Evolutionary conservation across 169 alveolate species (phyloP).

Genomic region (Amoebophrya sp.): DNA sequence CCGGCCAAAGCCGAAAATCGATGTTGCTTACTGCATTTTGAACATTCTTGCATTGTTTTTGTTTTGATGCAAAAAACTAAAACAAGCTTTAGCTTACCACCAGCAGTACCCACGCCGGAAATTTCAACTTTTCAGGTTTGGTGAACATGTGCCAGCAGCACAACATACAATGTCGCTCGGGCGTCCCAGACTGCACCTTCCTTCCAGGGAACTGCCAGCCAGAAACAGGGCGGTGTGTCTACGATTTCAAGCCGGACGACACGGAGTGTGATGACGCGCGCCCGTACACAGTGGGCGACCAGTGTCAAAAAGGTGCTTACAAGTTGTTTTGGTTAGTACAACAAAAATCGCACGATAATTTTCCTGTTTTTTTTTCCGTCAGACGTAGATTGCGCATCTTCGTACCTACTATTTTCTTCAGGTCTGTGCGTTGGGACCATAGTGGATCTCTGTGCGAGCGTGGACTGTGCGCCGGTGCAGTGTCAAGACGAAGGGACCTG

Average conservation of each 20-base stretch:
- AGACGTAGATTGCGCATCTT: too few species aligned
- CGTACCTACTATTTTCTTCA: too few species aligned
- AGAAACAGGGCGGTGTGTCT: not conserved
- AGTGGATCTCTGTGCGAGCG: not conserved
- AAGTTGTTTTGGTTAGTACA: too few species aligned
- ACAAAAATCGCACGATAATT: too few species aligned
- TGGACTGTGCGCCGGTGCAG: not conserved
- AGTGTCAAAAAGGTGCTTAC: not conserved
- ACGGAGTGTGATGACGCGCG: not conserved
- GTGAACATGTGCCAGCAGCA: constrained; percentile 24
- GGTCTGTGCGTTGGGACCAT: not conserved
- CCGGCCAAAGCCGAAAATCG: too few species aligned
- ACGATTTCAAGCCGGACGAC: not conserved
- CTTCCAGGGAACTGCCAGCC: constrained; percentile 7
- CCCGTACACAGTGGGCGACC: not conserved
- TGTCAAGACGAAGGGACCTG: not conserved
- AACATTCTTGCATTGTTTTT: too few species aligned
- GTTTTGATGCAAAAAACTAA: too few species aligned
- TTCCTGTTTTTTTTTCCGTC: too few species aligned
- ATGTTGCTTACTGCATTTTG: too few species aligned
- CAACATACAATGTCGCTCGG: not conserved
- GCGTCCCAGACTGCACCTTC: not conserved
- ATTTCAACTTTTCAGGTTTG: not conserved
- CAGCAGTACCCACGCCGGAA: not conserved
- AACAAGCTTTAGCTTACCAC: not conserved